A percentile compares a stretch with the other conserved stretches of the same genome.
Evolutionary conservation across 2,329 filamentous ascomycete species (phyloP).

Genomic region (Scedosporium dehoogii): DNA sequence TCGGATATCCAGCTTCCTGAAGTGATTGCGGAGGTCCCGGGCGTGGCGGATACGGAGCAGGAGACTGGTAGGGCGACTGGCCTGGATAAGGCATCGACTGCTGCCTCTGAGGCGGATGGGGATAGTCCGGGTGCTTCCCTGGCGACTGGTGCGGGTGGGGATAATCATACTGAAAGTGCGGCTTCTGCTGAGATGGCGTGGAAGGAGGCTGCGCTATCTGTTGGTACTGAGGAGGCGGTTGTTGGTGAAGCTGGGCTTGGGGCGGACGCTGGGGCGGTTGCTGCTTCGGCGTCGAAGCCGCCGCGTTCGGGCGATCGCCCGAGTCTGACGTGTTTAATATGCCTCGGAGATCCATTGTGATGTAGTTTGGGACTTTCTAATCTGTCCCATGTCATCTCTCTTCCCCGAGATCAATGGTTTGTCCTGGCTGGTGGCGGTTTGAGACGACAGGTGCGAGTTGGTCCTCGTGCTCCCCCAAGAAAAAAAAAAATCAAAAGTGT

Average conservation of each 20-base stretch:
- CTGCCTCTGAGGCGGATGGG: conserved; percentile 17
- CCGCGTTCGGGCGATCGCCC: conserved; percentile 24
- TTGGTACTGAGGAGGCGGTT: conserved; percentile 7
- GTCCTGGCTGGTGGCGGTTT: background rate
- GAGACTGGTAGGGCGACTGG: conserved; percentile 4
- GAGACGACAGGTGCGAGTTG: background rate
- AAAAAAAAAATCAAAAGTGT: background rate
- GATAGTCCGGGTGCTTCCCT: conserved; percentile 34
- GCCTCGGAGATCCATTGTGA: conserved; percentile 40
- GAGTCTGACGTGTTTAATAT: conserved; percentile 45
- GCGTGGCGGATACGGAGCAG: conserved; percentile 2
- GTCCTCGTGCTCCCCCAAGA: background rate
- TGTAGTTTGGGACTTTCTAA: background rate
- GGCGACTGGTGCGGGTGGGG: conserved; percentile 38
- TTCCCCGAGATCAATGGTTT: background rate
- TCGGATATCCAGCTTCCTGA: background rate
- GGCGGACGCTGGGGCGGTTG: conserved; percentile 11
- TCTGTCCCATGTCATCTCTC: background rate
- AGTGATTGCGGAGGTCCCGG: background rate
- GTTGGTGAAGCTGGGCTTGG: conserved; percentile 14
- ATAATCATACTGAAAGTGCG: conserved; percentile 38
- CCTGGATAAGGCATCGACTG: conserved; percentile 4
- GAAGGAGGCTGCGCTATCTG: conserved; percentile 7
- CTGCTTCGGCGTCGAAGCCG: conserved; percentile 16
- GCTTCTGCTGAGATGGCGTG: conserved; percentile 11